phyloP scores from a whole-genome alignment of 495 filamentous ascomycete species.

The Talaromyces nanjingensis region DNA sequence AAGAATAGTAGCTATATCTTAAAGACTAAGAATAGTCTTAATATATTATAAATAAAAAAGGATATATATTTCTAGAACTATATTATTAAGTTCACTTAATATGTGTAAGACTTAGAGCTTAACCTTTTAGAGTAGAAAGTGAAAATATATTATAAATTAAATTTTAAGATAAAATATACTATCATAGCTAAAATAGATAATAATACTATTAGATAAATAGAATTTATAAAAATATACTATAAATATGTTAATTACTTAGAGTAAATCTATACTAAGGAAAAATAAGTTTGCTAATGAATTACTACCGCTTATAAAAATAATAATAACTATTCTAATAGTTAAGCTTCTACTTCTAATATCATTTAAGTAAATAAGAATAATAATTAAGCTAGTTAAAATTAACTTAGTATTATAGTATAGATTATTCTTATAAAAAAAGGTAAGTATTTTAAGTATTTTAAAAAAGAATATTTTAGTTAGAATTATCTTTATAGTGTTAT shows the following conservation, averaged over 20 bases:
- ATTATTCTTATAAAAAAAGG: background rate
- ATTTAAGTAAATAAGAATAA: background rate
- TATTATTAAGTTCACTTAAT: no score
- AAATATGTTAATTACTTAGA: background rate
- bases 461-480: background rate
- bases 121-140: constrained; percentile 3
- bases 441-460: background rate
- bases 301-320: no score
- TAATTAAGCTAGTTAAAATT: background rate
- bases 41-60: background rate
- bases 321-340: background rate
- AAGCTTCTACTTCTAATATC: background rate
- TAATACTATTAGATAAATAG: background rate
- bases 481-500: no score
- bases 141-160: constrained; percentile 1
- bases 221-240: background rate
- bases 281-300: background rate
- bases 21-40: background rate
- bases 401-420: background rate
- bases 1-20: background rate
- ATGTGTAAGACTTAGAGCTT: background rate
- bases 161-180: background rate
- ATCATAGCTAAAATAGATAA: background rate
- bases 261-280: background rate
- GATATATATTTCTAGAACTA: constrained; percentile 3